These are phyloP conservation scores for Rhododendron mucronatum DNA, from an alignment of 148 eudicot genomes.

Conservation along the genomic window DNA sequence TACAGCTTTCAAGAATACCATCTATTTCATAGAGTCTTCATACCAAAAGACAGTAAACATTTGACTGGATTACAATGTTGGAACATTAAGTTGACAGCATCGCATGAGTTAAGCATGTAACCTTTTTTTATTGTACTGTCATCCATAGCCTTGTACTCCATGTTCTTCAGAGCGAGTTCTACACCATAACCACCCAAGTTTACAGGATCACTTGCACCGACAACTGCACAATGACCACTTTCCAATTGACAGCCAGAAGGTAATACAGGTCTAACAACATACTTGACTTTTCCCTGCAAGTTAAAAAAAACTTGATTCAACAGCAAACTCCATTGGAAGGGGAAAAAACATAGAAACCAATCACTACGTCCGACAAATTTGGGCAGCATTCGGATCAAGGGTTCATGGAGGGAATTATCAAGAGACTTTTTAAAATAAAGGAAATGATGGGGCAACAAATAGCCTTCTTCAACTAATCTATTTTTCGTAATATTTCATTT, in stretches of 20 bases:
- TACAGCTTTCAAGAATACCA: neutral
- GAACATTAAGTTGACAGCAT: neutral
- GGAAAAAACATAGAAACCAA: neutral
- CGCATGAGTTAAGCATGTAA: slow-evolving; percentile 19
- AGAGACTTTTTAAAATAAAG: neutral
- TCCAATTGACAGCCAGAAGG: slow-evolving; percentile 73
- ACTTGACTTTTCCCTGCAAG: slow-evolving; percentile 68
- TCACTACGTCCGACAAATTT: neutral
- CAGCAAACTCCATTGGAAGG: neutral
- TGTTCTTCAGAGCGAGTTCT: slow-evolving; percentile 97
- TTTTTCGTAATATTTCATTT: neutral
- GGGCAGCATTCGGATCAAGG: neutral
- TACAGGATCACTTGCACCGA: slow-evolving; percentile 71
- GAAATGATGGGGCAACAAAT: neutral
- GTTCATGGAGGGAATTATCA: neutral
- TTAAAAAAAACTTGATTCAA: slow-evolving; percentile 10
- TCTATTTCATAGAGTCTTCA: neutral
- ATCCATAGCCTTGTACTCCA: slow-evolving; percentile 99
- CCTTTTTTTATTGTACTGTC: slow-evolving; percentile 83
- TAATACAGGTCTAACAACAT: slow-evolving; percentile 79
- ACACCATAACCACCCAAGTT: slow-evolving; percentile 97
- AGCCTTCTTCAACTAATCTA: neutral
- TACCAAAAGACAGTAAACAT: neutral
- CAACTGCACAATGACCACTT: slow-evolving; percentile 58
- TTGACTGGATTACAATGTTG: neutral